Evolutionary conservation across 1,284 basidiomycete genomes (phyloP), one percentile per base, ranked within the genome.

Genomic region (Neolentinus lepideus): DNA sequence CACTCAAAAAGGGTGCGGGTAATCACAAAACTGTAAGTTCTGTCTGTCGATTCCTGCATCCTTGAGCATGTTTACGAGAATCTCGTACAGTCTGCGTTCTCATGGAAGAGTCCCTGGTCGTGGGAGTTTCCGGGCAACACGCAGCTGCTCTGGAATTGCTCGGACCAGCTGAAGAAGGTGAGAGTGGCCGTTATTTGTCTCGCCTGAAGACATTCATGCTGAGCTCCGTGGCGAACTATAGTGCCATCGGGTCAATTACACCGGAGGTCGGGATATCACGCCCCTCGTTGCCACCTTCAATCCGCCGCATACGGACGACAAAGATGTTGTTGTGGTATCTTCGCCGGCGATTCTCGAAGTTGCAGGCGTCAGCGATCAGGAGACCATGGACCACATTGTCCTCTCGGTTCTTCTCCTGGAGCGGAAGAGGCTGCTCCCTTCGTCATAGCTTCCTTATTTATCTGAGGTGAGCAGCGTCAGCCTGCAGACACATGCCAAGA

Each of bases 191-290:
- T 21, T 25, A 19, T 47, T 47, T 21, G 19, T 47, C n/a, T n/a
- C n/a, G n/a, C n/a, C n/a, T n/a, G n/a, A n/a, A n/a, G n/a, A n/a
- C n/a, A n/a, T n/a, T n/a, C n/a, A n/a, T n/a, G n/a, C n/a, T n/a
- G n/a, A n/a, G n/a, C n/a, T n/a, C n/a, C n/a, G n/a, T n/a, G n/a
- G n/a, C n/a, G 22, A 21, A 25, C 8, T 25, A 8, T 21, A 50
- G 47, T 50, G 47, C 22, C 27, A 50, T n/a, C 47, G 47, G 6
- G 47, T 50, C 14, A 50, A 12, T 11, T 50, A 50, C 47, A 50
- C 47, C 24, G 47, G 10, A 4, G 47, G 47, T n/a, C 47, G 47
- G 6, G 47, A 50, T 12, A 50, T 21, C 27, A 29, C 47, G 6
- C 47, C 47, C 14, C 27, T 50, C 16, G 27, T 50, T 21, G 47